A percentile compares a stretch with the other conserved stretches of the same genome.
Evolutionary conservation across 768 basidiomycete species (phyloP).

Genomic region (Mycena belliarum): DNA sequence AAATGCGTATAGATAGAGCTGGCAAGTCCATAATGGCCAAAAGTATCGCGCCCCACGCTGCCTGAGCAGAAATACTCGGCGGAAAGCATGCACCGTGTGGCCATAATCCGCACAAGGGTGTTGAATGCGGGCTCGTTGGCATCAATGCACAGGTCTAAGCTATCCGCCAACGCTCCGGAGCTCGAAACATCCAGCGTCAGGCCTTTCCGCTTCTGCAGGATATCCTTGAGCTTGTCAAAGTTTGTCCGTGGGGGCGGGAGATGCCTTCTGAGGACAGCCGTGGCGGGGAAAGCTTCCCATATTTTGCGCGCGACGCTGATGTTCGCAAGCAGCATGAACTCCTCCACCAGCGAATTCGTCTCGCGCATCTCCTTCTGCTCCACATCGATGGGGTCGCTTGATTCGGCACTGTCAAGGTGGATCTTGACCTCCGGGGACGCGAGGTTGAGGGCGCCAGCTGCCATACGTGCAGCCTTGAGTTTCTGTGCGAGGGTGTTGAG

Average conservation of each 20-base stretch:
- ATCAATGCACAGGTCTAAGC: constrained; percentile 86
- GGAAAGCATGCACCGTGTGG: constrained; percentile 96
- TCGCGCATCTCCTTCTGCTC: constrained; percentile 92
- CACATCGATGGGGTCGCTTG: constrained; percentile 94
- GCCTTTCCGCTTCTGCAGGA: constrained; percentile 82
- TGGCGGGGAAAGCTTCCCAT: constrained; percentile 93
- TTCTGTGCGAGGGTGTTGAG: constrained; percentile 86
- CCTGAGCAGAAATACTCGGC: constrained; percentile 99
- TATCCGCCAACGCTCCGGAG: constrained; percentile 86
- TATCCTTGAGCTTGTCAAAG: constrained; percentile 94
- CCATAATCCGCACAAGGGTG: constrained; percentile 98
- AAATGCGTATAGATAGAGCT: constrained; percentile 98
- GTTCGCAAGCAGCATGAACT: constrained; percentile 98
- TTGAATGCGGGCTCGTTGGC: constrained; percentile 87
- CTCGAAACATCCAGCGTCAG: constrained; percentile 86
- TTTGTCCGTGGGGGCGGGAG: constrained; percentile 89
- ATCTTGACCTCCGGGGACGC: constrained; percentile 99
- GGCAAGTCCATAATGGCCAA: constrained; percentile 97
- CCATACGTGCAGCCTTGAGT: constrained; percentile 84
- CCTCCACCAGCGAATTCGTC: constrained; percentile 96
- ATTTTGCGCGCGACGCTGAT: constrained; percentile 91
- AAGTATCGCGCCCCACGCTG: constrained; percentile 87
- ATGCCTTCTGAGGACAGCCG: constrained; percentile 93
- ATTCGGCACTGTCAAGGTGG: constrained; percentile 89
- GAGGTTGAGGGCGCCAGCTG: constrained; percentile 94